Evolutionary conservation across 768 basidiomycete genomes (phyloP).

Genomic region (Hygrocybe punicea): DNA sequence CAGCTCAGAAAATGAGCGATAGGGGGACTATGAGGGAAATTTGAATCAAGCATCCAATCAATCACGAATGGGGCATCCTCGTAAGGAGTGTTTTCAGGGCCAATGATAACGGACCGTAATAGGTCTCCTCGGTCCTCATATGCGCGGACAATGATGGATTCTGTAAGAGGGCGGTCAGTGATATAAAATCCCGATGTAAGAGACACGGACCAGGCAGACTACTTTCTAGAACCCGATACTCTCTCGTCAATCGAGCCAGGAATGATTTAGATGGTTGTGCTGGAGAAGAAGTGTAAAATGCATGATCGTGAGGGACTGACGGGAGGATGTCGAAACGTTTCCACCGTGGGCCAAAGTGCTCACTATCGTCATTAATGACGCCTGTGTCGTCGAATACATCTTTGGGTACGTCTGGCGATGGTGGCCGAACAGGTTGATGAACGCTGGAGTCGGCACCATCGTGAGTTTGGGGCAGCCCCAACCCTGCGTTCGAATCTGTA

Average conservation of each 20-base stretch:
- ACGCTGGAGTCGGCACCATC: too few species aligned
- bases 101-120: constrained; percentile 83
- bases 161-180: constrained; percentile 36
- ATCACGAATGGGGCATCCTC: constrained; percentile 93
- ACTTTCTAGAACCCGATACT: constrained; percentile 74
- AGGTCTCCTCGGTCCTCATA: constrained; percentile 90
- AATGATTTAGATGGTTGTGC: constrained; percentile 71
- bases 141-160: constrained; percentile 83
- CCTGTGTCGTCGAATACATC: constrained; percentile 10
- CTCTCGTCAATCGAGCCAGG: constrained; percentile 70
- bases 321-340: constrained; percentile 78
- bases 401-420: constrained; percentile 27
- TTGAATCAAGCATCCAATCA: constrained; percentile 85
- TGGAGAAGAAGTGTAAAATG: constrained; percentile 61
- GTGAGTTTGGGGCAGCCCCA: too few species aligned
- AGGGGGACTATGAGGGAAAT: constrained; percentile 80
- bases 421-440: constrained; percentile 1
- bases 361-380: not conserved
- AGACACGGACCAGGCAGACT: constrained; percentile 74
- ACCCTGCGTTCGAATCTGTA: too few species aligned
- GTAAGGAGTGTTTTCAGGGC: constrained; percentile 93
- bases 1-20: constrained; percentile 88
- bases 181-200: not conserved
- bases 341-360: constrained; percentile 46
- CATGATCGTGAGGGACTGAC: constrained; percentile 77